Evolutionary conservation across 257 asterid species (phyloP).

Genomic region (Solanum commersonii): DNA sequence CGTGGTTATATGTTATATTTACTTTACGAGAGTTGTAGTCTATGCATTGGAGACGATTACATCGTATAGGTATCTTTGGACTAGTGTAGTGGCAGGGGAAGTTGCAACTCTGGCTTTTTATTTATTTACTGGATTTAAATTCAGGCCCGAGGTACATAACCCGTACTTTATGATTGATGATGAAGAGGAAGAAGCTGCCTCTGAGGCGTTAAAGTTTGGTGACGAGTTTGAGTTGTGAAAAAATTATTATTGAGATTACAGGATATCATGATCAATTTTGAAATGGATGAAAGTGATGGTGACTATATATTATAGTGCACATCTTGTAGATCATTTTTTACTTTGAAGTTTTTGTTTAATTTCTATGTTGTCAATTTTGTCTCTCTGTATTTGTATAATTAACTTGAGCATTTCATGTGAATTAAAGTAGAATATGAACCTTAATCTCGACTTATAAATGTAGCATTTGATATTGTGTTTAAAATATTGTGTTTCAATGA

Average conservation of each 20-base stretch:
- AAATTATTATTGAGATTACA: neutral
- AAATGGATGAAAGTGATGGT: neutral
- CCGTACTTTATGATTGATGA: conserved; percentile 77
- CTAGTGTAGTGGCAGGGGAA: conserved; percentile 73
- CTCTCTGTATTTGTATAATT: neutral
- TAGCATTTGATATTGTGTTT: neutral
- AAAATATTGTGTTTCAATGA: too few species aligned
- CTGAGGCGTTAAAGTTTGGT: conserved; percentile 78
- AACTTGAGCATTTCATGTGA: neutral
- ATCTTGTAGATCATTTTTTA: neutral
- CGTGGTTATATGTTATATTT: conserved; percentile 77
- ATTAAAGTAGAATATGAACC: too few species aligned
- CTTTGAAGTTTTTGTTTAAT: neutral
- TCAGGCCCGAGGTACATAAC: conserved; percentile 77
- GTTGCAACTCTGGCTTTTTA: conserved; percentile 71
- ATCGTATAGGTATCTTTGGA: conserved; percentile 71
- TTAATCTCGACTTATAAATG: neutral
- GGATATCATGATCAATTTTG: neutral
- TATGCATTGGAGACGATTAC: conserved; percentile 81
- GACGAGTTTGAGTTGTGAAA: conserved; percentile 77
- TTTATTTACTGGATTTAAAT: conserved; percentile 61
- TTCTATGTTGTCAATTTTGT: neutral
- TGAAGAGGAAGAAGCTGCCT: conserved; percentile 86
- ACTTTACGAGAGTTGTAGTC: conserved; percentile 84
- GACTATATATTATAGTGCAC: neutral